Evolutionary conservation across 1,284 basidiomycete genomes (phyloP).

Genomic region (Sporisorium scitamineum): DNA sequence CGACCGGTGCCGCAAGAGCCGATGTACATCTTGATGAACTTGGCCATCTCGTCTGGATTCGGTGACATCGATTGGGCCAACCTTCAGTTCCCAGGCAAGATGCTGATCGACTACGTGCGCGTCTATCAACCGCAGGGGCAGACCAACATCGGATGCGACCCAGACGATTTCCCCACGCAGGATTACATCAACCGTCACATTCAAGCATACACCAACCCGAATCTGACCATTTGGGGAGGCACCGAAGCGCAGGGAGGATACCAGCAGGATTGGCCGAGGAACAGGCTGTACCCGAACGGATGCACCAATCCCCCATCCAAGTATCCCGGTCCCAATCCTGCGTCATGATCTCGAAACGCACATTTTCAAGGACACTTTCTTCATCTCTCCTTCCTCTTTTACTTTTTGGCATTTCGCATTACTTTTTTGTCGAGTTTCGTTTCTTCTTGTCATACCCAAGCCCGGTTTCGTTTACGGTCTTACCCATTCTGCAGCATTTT

Average conservation of each 20-base stretch:
- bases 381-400: not conserved
- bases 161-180: conserved; percentile 72
- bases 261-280: conserved; percentile 60
- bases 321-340: conserved; percentile 41
- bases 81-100: conserved; percentile 47
- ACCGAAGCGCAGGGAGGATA: conserved; percentile 58
- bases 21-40: conserved; percentile 65
- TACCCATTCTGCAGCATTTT: not conserved
- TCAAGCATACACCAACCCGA: conserved; percentile 58
- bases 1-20: conserved; percentile 59
- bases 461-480: not conserved
- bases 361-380: not conserved
- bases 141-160: conserved; percentile 63
- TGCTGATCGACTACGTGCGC: conserved; percentile 62
- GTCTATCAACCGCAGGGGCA: conserved; percentile 60
- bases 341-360: conserved; percentile 2
- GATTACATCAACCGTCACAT: conserved; percentile 72
- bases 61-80: conserved; percentile 41
- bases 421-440: not conserved
- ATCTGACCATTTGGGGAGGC: conserved; percentile 62
- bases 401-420: conserved; percentile 1
- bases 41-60: conserved; percentile 63
- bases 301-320: conserved; percentile 48
- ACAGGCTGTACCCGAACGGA: conserved; percentile 51
- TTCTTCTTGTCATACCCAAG: conserved; percentile 1